Evolutionary conservation across 139 green algal species (phyloP).

Genomic region (Tetraselmis chui): DNA sequence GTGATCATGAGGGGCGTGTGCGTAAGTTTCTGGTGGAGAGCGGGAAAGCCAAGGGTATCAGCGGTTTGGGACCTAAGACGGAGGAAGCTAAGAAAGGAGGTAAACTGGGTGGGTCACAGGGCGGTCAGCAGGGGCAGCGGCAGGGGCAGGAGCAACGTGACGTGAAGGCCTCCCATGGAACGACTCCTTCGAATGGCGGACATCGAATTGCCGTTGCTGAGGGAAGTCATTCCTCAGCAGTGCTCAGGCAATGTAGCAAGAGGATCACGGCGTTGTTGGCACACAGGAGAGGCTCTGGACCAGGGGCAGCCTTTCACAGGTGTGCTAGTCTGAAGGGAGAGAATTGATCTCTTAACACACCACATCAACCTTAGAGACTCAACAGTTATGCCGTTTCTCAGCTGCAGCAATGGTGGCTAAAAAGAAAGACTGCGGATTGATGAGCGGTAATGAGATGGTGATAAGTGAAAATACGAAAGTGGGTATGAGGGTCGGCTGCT

Average conservation of each 20-base stretch:
- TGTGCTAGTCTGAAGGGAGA: background rate
- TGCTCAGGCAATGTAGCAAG: background rate
- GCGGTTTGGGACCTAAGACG: background rate
- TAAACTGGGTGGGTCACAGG: background rate
- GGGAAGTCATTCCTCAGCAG: background rate
- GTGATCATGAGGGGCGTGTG: background rate
- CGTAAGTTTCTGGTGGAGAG: background rate
- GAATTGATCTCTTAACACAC: background rate
- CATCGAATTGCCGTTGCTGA: background rate
- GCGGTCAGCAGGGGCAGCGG: background rate
- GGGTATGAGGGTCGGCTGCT: background rate
- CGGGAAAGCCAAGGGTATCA: background rate
- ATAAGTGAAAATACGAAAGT: no score
- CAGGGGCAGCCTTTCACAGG: background rate
- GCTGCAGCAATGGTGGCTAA: no score
- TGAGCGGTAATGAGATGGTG: no score
- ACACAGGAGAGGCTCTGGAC: background rate
- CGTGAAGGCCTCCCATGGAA: background rate
- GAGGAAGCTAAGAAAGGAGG: no score
- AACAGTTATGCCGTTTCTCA: background rate
- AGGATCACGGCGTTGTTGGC: background rate
- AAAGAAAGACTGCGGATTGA: no score
- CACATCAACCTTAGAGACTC: background rate
- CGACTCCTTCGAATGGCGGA: background rate
- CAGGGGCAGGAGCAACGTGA: background rate